phyloP scores from a whole-genome alignment of 768 basidiomycete genomes.

The Hortiboletus campestris region DNA sequence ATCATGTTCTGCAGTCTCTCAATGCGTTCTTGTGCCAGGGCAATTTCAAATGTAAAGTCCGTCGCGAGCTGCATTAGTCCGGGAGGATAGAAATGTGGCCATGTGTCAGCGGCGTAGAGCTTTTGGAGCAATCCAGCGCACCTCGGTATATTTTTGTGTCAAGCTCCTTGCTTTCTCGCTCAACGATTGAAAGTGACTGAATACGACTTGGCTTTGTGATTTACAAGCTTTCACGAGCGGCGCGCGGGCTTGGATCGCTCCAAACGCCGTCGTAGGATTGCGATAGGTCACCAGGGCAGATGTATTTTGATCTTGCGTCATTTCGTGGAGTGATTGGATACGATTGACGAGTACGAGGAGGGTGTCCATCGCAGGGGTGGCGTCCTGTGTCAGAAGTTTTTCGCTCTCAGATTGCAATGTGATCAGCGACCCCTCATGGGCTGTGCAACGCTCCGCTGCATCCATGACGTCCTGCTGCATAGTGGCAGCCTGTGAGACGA shows the following conservation, averaged over 20 bases:
- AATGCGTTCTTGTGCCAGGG: not conserved
- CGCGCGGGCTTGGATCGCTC: not conserved
- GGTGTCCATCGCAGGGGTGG: slow-evolving; percentile 3
- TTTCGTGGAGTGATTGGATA: slow-evolving; percentile 8
- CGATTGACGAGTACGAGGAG: slow-evolving; percentile 1
- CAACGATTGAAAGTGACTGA: slow-evolving; percentile 2
- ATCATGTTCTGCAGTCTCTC: not conserved
- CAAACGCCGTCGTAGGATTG: slow-evolving; percentile 2
- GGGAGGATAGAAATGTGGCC: not conserved
- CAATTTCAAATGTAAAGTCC: slow-evolving; percentile 10
- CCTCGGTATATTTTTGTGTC: slow-evolving; percentile 8
- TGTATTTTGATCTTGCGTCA: not conserved
- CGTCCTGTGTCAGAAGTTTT: not conserved
- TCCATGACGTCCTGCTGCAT: slow-evolving; percentile 10
- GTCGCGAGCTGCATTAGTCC: slow-evolving; percentile 6
- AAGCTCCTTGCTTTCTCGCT: slow-evolving; percentile 7
- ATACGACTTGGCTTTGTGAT: slow-evolving; percentile 7
- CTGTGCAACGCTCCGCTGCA: not conserved
- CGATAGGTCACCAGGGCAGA: not conserved
- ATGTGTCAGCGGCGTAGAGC: not conserved
- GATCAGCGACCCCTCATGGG: not conserved
- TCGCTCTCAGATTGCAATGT: slow-evolving; percentile 2
- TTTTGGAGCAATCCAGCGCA: not conserved
- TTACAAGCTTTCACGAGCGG: slow-evolving; percentile 5
- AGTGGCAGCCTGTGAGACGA: not conserved